A percentile compares a stretch with the other conserved stretches of the same genome.
Evolutionary conservation across 108 stramenopile genomes (phyloP).

Genomic region (Aurantiochytrium sp.): DNA sequence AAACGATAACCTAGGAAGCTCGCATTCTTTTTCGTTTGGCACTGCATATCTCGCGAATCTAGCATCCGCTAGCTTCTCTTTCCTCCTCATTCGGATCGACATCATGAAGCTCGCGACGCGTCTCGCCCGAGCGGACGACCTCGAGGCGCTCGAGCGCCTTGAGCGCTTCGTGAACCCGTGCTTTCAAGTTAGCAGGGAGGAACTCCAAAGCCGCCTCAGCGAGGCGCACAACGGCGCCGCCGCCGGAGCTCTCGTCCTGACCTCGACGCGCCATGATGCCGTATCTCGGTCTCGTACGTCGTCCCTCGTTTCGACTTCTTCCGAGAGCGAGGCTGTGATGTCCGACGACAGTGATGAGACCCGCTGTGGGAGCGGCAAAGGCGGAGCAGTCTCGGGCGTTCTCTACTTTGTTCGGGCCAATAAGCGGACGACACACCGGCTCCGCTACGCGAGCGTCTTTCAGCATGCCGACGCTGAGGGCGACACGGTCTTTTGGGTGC

Average conservation of each 20-base stretch:
- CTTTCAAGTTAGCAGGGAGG: not conserved
- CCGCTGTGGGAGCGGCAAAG: too few relatives aligned
- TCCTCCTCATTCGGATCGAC: too few relatives aligned
- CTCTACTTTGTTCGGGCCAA: not conserved
- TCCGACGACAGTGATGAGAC: too few relatives aligned
- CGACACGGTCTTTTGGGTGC: constrained; percentile 1
- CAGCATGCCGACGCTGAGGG: not conserved
- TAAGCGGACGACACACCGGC: not conserved
- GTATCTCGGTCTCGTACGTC: not conserved
- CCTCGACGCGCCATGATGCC: not conserved
- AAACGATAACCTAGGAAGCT: too few relatives aligned
- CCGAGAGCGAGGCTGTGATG: too few relatives aligned
- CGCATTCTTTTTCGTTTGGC: too few relatives aligned
- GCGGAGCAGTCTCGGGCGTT: too few relatives aligned
- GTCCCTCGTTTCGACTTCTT: too few relatives aligned
- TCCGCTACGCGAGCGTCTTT: not conserved
- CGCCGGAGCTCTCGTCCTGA: not conserved
- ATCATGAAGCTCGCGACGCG: not conserved
- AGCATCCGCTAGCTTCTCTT: too few relatives aligned
- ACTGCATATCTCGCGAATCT: too few relatives aligned
- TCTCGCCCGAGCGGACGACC: not conserved
- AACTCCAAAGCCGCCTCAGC: not conserved
- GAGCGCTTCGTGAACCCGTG: not conserved
- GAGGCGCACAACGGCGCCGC: not conserved
- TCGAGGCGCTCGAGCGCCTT: not conserved